Evolutionary conservation across 2,329 filamentous ascomycete species (phyloP).

Genomic region (Tolypocladium nubicola): DNA sequence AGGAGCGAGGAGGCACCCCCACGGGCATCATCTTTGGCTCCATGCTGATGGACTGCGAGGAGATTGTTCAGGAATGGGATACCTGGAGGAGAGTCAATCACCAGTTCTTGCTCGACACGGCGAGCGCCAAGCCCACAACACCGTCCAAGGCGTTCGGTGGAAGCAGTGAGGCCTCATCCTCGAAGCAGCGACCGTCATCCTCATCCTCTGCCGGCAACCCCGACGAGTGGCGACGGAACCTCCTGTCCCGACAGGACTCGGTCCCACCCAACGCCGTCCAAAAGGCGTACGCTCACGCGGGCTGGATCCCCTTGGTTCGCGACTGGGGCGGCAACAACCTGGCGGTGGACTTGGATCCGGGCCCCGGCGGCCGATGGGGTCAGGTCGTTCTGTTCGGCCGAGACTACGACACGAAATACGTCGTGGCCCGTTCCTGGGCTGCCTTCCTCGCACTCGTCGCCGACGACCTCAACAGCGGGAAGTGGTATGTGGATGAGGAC

Average conservation of each 20-base stretch:
- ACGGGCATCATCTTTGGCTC: slow-evolving; percentile 88
- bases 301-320: slow-evolving; percentile 90
- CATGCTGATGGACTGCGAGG: slow-evolving; percentile 96
- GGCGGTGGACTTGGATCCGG: slow-evolving; percentile 84
- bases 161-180: slow-evolving; percentile 56
- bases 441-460: slow-evolving; percentile 77
- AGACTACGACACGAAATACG: slow-evolving; percentile 98
- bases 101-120: slow-evolving; percentile 62
- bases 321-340: slow-evolving; percentile 99
- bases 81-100: slow-evolving; percentile 93
- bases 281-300: slow-evolving; percentile 85
- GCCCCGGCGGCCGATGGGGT: slow-evolving; percentile 83
- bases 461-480: slow-evolving; percentile 82
- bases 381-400: slow-evolving; percentile 94
- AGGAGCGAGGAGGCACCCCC: slow-evolving; percentile 83
- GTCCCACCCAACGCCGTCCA: slow-evolving; percentile 80
- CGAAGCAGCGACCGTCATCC: slow-evolving; percentile 40
- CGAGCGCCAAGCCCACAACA: slow-evolving; percentile 46
- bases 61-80: slow-evolving; percentile 95
- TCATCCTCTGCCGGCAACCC: slow-evolving; percentile 41
- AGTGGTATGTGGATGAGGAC: slow-evolving; percentile 90
- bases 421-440: slow-evolving; percentile 85
- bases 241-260: slow-evolving; percentile 75
- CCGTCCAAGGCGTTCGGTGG: slow-evolving; percentile 65
- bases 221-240: slow-evolving; percentile 69